These are phyloP conservation scores for Aspergillus niger DNA, from an alignment of 2,329 filamentous ascomycete species.

Conservation along the genomic window DNA sequence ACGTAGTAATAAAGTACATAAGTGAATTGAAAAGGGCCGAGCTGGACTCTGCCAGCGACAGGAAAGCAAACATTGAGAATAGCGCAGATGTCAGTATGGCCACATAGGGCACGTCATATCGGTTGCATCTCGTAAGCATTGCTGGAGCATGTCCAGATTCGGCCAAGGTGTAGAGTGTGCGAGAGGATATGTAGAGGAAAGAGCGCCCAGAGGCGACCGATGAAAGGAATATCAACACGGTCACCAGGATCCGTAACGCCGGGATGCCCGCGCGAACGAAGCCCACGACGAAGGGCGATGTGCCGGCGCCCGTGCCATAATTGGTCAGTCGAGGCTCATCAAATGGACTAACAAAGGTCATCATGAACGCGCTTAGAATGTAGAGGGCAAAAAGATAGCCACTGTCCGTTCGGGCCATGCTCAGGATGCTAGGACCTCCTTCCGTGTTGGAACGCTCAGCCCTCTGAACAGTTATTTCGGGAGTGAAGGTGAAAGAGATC, in stretches of 20 bases:
- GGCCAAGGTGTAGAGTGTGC: conserved; percentile 66
- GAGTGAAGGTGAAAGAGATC: conserved; percentile 56
- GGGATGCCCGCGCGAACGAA: conserved; percentile 58
- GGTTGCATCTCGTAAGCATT: conserved; percentile 61
- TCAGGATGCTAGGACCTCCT: conserved; percentile 55
- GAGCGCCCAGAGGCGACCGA: conserved; percentile 78
- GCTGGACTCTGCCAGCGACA: conserved; percentile 64
- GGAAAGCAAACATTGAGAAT: conserved; percentile 65
- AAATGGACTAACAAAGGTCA: conserved; percentile 62
- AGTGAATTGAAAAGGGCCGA: conserved; percentile 68
- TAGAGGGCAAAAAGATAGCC: conserved; percentile 62
- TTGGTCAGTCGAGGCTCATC: conserved; percentile 56
- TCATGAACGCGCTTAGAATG: conserved; percentile 57
- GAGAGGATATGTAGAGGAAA: conserved; percentile 71
- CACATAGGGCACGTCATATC: conserved; percentile 62
- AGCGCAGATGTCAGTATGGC: conserved; percentile 58
- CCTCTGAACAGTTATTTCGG: conserved; percentile 57
- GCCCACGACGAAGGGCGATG: conserved; percentile 48
- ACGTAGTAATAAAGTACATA: conserved; percentile 68
- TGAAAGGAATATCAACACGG: conserved; percentile 72
- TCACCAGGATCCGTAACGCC: conserved; percentile 68
- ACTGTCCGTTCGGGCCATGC: conserved; percentile 56
- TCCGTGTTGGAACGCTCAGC: conserved; percentile 55
- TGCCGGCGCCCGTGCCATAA: conserved; percentile 56
- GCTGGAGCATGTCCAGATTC: conserved; percentile 63